A percentile compares a stretch with the other conserved stretches of the same genome.
Evolutionary conservation across 768 basidiomycete species (phyloP).

Genomic region (Lentinula guzmanii): DNA sequence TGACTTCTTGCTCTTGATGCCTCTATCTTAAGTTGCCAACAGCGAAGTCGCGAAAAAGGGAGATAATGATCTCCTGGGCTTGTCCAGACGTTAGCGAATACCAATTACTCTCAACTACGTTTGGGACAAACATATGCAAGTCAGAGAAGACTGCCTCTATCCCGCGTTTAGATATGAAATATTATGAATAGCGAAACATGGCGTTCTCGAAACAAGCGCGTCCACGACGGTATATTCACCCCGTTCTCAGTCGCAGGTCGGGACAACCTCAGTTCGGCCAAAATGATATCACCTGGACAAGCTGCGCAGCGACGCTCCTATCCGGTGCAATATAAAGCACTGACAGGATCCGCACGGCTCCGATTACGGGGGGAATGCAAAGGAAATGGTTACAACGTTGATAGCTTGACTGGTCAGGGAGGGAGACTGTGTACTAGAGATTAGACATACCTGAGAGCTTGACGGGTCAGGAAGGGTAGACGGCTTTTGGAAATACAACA

Average conservation of each 20-base stretch:
- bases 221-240: conserved; percentile 13
- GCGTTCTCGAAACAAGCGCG: conserved; percentile 15
- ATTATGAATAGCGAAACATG: conserved; percentile 15
- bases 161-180: conserved; percentile 15
- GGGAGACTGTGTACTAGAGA: too few species aligned
- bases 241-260: conserved; percentile 6
- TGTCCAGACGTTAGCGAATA: conserved; percentile 13
- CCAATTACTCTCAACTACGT: background rate
- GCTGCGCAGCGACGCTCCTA: conserved; percentile 12
- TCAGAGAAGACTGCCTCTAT: conserved; percentile 14
- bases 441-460: too few species aligned
- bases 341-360: too few species aligned
- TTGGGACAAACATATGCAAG: conserved; percentile 8
- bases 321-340: conserved; percentile 18
- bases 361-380: too few species aligned
- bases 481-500: too few species aligned
- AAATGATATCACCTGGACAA: conserved; percentile 12
- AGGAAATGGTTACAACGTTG: too few species aligned
- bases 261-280: conserved; percentile 17
- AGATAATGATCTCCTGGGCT: conserved; percentile 14
- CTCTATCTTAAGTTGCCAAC: too few species aligned
- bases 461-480: too few species aligned
- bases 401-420: too few species aligned
- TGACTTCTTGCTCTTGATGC: conserved; percentile 14
- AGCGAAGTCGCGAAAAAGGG: conserved; percentile 11